Evolutionary conservation across 305 asterid species (phyloP), one percentile per base, ranked within the genome.

Genomic region (Rubia tinctorum): DNA sequence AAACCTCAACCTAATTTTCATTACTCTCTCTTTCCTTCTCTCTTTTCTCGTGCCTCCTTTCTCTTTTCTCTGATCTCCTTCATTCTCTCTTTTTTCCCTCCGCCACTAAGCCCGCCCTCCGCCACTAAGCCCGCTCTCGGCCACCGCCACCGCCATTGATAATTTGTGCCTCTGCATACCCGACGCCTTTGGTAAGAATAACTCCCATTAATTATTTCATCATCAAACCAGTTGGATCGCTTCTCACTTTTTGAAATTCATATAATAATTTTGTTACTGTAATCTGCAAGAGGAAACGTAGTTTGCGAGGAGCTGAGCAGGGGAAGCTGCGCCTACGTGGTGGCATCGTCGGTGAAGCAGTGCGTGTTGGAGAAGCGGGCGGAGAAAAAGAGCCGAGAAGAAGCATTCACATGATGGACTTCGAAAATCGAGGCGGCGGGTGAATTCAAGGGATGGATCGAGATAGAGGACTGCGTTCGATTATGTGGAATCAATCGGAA

Each of bases 311-410:
- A 88, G 66, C 74, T 91, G 75, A 80, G 81, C 69, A 79, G 86
- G 65, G 88, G 82, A 15, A 79, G 86, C 8, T 91, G 97, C 63
- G 82, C 89, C 5, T 91, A 71, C 2, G 95, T 96, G 2, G 84
- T 91, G 63, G 87, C 96, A 0, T 86, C 83, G 0, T 18, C 78
- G 0, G 93, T 96, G 51, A 86, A 79, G 74, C 88, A 96, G 13
- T 91, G 97, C 75, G 88, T 90, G 82, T 73, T 90, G 23, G 97
- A 91, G 88, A 88, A 87, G 79, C 84, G 68, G 44, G 71, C 88
- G 14, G 82, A 82, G 0, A 74, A 91, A 0, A 73, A 89, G 55
- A 74, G 83, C 23, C 91, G 90, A 0, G 82, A 68, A 66, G 91
- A 85, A 55, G 77, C 45, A 12, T 91, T 80, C 76, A 71, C 75